Base-by-base conservation (phyloP, 1,139 yeast species). In the Taphrina confusa region DNA sequence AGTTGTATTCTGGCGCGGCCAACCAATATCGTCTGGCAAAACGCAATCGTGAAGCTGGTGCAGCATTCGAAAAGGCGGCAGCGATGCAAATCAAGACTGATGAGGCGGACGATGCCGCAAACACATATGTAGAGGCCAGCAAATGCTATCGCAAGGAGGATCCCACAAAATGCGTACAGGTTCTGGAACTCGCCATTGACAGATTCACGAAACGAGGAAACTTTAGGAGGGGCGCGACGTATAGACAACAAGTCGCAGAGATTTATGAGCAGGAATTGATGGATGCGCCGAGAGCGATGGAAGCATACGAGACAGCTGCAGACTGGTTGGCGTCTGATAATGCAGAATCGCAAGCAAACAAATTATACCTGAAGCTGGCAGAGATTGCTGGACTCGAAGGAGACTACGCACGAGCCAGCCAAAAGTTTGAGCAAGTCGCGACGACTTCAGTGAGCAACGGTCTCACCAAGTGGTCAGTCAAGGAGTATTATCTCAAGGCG, bases 321-420 rank as follows among this genome's bases (percentile, higher is more conserved):
- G 97, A 94, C 70, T 92, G 96, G 88, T 90, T 87, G 71, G 82
- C 83, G 63, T 90, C 94, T 64, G 98, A 92, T 74, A 92, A 89
- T 64, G 97, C 98, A 0, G 87, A 85, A 66, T 95, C 97, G 6
- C 78, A 92, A 63, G 83, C 96, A 31, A 90, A 84, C 74, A 92
- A 92, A 74, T 90, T 95, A 25, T 87, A 80, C 67, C 76, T 91
- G 68, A 89, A 89, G 73, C 87, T 92, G 66, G 98, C 97, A 1
- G 97, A 92, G 70, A 78, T 92, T 68, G 79, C 84, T 60, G 96
- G 96, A n/a, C 74, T 84, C 61, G 78, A 80, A 60, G 90, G 84
- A 12, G 80, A 87, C 64, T 91, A 62, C 34, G n/a, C 64, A 3
- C 14, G 57, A 14, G 64, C 64, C 4, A 59, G 60, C 8, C 37